Evolutionary conservation across 345 rosid species (phyloP).

Genomic region (Bruguiera parviflora): DNA sequence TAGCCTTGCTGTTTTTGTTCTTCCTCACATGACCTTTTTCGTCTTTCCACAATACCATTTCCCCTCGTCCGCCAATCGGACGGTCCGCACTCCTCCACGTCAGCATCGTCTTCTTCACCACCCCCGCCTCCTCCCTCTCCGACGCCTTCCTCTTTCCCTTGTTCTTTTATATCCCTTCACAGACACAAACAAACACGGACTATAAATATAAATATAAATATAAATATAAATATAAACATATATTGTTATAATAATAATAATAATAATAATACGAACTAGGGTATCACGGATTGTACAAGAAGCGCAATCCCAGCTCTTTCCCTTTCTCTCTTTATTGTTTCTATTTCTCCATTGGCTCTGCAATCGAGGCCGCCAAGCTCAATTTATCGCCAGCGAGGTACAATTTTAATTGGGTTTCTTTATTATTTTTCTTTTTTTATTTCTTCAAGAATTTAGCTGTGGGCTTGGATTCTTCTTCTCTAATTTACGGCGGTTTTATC

Average conservation of each 20-base stretch:
- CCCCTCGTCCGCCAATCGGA: slow-evolving; percentile 38
- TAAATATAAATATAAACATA: neutral
- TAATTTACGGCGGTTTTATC: neutral
- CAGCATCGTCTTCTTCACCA: slow-evolving; percentile 78
- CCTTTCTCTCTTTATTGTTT: slow-evolving; percentile 28
- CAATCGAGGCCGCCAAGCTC: slow-evolving; percentile 9
- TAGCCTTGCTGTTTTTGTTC: slow-evolving; percentile 6
- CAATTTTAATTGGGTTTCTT: slow-evolving; percentile 5
- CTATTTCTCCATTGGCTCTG: slow-evolving; percentile 13
- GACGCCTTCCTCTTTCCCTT: slow-evolving; percentile 17
- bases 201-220: neutral
- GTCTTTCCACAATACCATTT: slow-evolving; percentile 43
- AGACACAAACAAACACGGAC: neutral
- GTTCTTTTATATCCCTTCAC: neutral
- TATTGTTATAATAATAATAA: neutral
- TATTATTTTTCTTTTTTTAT: neutral
- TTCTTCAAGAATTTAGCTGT: neutral
- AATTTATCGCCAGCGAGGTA: slow-evolving; percentile 33
- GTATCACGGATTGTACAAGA: neutral
- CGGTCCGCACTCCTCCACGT: slow-evolving; percentile 65
- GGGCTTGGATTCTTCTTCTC: neutral
- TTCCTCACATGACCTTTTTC: slow-evolving; percentile 45
- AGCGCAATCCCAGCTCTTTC: neutral
- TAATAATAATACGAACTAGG: neutral
- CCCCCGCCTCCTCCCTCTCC: slow-evolving; percentile 16